phyloP scores from a whole-genome alignment of 2,329 filamentous ascomycete species.

The Blastomyces parvus region DNA sequence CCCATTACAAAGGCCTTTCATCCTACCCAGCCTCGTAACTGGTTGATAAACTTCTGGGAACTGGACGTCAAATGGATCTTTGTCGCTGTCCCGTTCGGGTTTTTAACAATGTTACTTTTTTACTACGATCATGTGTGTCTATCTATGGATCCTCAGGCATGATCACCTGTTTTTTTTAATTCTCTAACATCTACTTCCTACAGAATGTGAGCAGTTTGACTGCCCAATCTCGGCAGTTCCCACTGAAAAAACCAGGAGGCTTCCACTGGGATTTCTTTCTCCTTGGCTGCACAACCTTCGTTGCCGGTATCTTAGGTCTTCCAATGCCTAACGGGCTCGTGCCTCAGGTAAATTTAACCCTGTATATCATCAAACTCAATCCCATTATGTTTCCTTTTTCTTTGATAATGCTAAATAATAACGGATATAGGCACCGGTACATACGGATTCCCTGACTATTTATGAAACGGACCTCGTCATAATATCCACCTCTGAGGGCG shows the following conservation, averaged over 20 bases:
- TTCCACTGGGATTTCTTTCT: slow-evolving; percentile 55
- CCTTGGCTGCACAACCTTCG: slow-evolving; percentile 47
- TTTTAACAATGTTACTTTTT: slow-evolving; percentile 46
- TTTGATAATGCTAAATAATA: background rate
- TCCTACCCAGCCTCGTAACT: slow-evolving; percentile 38
- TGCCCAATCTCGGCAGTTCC: slow-evolving; percentile 48
- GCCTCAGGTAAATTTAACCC: slow-evolving; percentile 30
- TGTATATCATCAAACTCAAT: background rate
- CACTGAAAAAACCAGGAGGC: slow-evolving; percentile 49
- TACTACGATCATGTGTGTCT: slow-evolving; percentile 46
- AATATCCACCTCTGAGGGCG: slow-evolving; percentile 35
- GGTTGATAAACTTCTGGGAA: slow-evolving; percentile 47
- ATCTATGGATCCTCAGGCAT: background rate
- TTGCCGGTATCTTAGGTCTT: slow-evolving; percentile 47
- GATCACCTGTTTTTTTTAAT: background rate
- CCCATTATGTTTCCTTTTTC: background rate
- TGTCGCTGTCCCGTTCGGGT: slow-evolving; percentile 45
- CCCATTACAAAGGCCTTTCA: slow-evolving; percentile 40
- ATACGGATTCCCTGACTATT: slow-evolving; percentile 45
- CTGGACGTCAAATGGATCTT: slow-evolving; percentile 45
- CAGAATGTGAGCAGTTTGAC: slow-evolving; percentile 47
- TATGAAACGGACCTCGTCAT: slow-evolving; percentile 35
- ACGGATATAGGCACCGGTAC: slow-evolving; percentile 44
- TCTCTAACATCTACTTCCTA: background rate
- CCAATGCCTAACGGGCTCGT: slow-evolving; percentile 51